phyloP scores from a whole-genome alignment of 2,329 filamentous ascomycete species.

The Sporothrix brasiliensis region DNA sequence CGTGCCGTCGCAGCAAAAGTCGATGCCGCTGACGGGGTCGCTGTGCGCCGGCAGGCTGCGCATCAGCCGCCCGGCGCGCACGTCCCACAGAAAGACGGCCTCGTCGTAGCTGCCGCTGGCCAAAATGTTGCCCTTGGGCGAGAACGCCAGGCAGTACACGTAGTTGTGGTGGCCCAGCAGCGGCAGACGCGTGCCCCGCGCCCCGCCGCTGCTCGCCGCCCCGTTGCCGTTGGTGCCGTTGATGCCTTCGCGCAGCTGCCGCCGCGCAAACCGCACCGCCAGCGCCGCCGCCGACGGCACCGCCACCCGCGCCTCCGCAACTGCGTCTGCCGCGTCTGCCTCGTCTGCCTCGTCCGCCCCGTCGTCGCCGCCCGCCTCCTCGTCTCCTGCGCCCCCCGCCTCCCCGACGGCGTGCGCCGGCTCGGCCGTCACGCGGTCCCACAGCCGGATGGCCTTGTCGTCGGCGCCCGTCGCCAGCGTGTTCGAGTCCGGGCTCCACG shows the following conservation, averaged over 20 bases:
- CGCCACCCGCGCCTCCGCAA: not conserved
- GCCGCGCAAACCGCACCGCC: constrained; percentile 27
- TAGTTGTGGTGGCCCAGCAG: constrained; percentile 94
- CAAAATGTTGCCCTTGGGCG: constrained; percentile 96
- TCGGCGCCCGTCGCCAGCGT: constrained; percentile 90
- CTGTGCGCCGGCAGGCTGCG: constrained; percentile 89
- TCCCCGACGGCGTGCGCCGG: constrained; percentile 41
- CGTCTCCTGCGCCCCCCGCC: not conserved
- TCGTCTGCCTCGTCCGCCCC: not conserved
- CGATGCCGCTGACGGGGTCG: constrained; percentile 90
- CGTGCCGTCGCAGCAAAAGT: constrained; percentile 90
- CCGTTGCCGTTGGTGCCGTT: constrained; percentile 30
- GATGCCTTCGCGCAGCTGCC: constrained; percentile 26
- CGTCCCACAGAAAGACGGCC: constrained; percentile 96
- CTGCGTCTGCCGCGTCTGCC: not conserved
- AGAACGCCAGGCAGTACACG: constrained; percentile 90
- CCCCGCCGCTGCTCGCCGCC: constrained; percentile 34
- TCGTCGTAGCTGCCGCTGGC: constrained; percentile 96
- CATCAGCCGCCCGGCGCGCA: constrained; percentile 85
- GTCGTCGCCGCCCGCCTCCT: too few relatives aligned
- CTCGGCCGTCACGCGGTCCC: constrained; percentile 70
- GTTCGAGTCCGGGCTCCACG: constrained; percentile 90
- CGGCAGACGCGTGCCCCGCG: constrained; percentile 52
- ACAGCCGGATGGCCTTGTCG: constrained; percentile 93
- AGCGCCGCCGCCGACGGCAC: constrained; percentile 23